Evolutionary conservation across 2,329 filamentous ascomycete species (phyloP), one percentile per base, ranked within the genome.

Genomic region (Hymenoscyphus infarciens): DNA sequence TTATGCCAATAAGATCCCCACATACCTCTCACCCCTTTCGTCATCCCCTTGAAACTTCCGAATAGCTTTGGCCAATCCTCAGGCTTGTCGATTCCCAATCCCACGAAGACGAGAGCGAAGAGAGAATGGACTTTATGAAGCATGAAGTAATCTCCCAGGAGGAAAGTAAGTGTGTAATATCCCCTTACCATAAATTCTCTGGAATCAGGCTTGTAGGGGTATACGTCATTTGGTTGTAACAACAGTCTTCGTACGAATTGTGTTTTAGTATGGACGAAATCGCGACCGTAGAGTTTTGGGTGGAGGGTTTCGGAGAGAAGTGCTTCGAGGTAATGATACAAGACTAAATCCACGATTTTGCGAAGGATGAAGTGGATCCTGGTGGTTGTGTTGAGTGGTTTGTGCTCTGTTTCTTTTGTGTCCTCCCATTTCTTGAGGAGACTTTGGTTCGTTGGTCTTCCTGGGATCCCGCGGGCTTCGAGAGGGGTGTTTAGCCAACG

Each of bases 381-480:
- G 8, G 42, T 25, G 11, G 42, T 49, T 3, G 42, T 8, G 22
- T 11, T 13, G 42, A 49, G 7, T 11, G 42, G 42, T 22, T 49
- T 49, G 10, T 49, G 10, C n/a, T 22, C 42, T 49, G 3, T 2
- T 22, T 49, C 42, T 11, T 11, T 22, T 22, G 19, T 49, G 42
- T 49, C 42, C n/a, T 49, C 42, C 42, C 42, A 49, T 22, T 49
- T 49, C 42, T 49, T 49, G 19, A 49, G 42, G n/a, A 49, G 25
- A 25, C 8, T 22, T 22, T 49, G 42, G 7, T 49, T 49, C 2
- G 42, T 49, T 13, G 42, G 42, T 49, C 42, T 25, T 49, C 42
- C 42, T 49, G 22, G 3, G 8, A 49, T 49, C 2, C n/a, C 42
- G n/a, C 42, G 42, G 3, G 25, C 42, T 49, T 49, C 42, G 42